phyloP scores from a whole-genome alignment of 2,329 filamentous ascomycete species.

The Fusarium anthophilum region DNA sequence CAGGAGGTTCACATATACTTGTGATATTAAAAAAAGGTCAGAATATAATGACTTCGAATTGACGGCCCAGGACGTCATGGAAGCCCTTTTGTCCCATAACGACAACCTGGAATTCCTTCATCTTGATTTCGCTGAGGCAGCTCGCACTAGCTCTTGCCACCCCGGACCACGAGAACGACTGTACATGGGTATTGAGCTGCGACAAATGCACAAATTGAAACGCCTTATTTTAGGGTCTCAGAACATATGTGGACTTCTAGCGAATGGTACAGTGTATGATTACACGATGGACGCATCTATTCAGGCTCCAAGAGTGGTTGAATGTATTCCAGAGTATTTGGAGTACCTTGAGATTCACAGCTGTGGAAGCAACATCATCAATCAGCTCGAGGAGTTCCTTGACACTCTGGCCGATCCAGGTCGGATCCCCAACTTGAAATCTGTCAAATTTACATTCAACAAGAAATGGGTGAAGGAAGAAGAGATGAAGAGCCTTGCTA shows the following conservation, averaged over 20 bases:
- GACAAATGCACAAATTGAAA: neutral
- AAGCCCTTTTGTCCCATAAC: neutral
- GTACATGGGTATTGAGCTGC: neutral
- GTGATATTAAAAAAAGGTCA: accelerated
- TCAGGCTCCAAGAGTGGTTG: neutral
- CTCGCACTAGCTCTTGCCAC: accelerated
- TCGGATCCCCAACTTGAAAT: neutral
- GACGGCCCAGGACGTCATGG: neutral
- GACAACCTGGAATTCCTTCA: neutral
- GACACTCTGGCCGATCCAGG: neutral
- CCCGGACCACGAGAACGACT: neutral
- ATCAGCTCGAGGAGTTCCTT: neutral
- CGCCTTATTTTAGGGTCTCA: neutral
- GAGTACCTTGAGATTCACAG: neutral
- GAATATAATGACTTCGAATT: neutral
- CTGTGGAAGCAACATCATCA: neutral
- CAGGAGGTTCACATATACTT: neutral
- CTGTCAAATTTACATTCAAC: neutral
- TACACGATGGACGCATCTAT: too few species aligned
- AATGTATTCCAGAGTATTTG: neutral
- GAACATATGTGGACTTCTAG: neutral
- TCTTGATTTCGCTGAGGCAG: neutral
- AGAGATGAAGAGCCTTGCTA: neutral
- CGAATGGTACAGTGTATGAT: neutral
- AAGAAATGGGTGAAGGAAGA: neutral